Conservation (phyloP, 257 asterid species). For the Eucommia ulmoides region DNA sequence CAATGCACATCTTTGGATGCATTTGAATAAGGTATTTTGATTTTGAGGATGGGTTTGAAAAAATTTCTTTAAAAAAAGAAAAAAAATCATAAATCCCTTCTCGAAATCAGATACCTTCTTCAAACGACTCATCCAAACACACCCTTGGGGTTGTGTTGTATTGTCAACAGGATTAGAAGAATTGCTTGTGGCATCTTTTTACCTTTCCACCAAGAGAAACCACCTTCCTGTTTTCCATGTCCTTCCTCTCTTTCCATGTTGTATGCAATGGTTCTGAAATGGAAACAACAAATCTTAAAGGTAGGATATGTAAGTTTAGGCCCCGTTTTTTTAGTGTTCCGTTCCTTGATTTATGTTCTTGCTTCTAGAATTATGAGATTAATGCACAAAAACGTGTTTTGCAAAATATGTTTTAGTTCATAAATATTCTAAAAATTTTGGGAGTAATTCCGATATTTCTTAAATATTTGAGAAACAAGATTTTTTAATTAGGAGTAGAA, state of each 20-base stretch:
- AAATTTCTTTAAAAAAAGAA: no score
- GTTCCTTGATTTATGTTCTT: neutral
- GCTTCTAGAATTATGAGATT: neutral
- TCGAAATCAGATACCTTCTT: no score
- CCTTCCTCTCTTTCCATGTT: constrained; percentile 72
- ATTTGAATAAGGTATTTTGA: no score
- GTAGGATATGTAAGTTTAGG: neutral
- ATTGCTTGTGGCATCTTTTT: no score
- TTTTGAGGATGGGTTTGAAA: no score
- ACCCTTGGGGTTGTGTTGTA: no score
- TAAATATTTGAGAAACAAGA: neutral
- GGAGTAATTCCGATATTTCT: neutral
- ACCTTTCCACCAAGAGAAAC: constrained; percentile 88
- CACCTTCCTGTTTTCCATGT: constrained; percentile 53
- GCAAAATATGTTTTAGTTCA: neutral
- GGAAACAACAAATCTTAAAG: neutral
- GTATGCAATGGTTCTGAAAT: constrained; percentile 44
- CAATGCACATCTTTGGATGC: no score
- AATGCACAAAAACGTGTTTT: no score
- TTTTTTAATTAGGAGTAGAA: no score
- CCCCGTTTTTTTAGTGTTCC: neutral
- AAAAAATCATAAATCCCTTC: no score
- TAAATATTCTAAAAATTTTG: neutral
- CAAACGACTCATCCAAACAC: no score
- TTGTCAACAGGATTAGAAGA: no score